Percentiles rank a stretch among this genome's conserved stretches.
Evolutionary conservation across 2,329 filamentous ascomycete species (phyloP).

Genomic region (Coniochaeta sp.): DNA sequence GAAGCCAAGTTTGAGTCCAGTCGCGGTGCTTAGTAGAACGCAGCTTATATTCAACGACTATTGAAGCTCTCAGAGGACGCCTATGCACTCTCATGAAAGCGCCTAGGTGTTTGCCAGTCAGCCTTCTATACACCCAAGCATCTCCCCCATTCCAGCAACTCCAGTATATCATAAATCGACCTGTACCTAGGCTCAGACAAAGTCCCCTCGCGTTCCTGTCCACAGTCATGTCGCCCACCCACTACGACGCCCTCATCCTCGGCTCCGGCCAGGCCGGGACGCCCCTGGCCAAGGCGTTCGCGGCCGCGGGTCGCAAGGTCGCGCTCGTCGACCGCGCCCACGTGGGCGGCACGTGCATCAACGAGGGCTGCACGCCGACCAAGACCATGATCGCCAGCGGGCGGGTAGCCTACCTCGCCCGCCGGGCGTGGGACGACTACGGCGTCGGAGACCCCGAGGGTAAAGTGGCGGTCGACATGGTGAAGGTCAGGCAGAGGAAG

Average conservation of each 20-base stretch:
- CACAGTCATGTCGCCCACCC: conserved; percentile 8
- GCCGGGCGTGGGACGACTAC: conserved; percentile 31
- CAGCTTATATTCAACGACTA: neutral
- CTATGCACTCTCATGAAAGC: neutral
- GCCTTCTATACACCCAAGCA: neutral
- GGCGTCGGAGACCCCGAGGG: conserved; percentile 28
- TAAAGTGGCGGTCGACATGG: conserved; percentile 35
- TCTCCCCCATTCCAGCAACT: neutral
- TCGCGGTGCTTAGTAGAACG: neutral
- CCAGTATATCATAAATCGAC: neutral
- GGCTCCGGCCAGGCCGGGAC: conserved; percentile 47
- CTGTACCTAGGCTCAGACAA: neutral
- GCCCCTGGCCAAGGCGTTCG: conserved; percentile 39
- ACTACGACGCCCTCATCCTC: conserved; percentile 36
- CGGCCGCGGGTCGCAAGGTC: conserved; percentile 33
- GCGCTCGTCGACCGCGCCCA: conserved; percentile 39
- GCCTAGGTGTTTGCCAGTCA: neutral
- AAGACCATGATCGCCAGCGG: conserved; percentile 50
- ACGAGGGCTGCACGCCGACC: conserved; percentile 49
- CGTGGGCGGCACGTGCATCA: conserved; percentile 46
- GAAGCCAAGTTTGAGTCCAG: neutral
- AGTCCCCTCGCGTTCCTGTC: neutral
- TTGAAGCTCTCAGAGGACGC: neutral
- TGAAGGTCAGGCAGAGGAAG: conserved; percentile 41
- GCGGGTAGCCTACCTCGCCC: conserved; percentile 36